These are phyloP conservation scores for Neurospora terricola DNA, from an alignment of 495 filamentous ascomycete species.

Conservation along the genomic window DNA sequence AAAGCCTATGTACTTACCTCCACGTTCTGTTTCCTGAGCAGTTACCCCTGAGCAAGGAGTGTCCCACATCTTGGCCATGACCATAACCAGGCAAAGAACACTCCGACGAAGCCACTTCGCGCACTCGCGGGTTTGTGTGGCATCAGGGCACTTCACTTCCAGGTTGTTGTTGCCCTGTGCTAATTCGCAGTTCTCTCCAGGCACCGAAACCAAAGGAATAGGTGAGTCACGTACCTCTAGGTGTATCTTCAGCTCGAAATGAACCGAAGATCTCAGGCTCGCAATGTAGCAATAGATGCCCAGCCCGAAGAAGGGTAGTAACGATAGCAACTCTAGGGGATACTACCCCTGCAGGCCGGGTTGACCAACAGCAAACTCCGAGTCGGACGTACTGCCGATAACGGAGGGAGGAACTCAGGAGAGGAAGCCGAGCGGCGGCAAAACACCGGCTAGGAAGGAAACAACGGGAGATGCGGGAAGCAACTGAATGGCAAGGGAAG, in stretches of 20 bases:
- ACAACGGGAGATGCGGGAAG: background rate
- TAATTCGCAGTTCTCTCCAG: background rate
- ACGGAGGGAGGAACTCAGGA: background rate
- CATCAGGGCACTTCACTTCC: background rate
- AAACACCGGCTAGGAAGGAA: background rate
- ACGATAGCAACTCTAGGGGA: background rate
- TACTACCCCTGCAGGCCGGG: background rate
- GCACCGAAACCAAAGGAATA: background rate
- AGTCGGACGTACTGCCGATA: background rate
- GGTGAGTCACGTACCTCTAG: background rate
- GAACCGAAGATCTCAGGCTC: background rate
- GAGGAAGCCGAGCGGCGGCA: background rate
- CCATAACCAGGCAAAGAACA: background rate
- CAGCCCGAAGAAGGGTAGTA: background rate
- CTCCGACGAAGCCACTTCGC: background rate
- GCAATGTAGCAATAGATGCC: background rate
- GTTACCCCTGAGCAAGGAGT: background rate
- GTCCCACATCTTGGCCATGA: background rate
- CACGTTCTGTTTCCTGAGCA: background rate
- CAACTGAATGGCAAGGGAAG: background rate
- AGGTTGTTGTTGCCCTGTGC: background rate
- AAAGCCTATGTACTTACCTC: background rate
- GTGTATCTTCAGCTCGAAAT: background rate
- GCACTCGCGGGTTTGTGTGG: background rate
- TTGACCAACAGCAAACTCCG: background rate